A percentile compares a stretch with the other conserved stretches of the same genome.
Evolutionary conservation across 1,284 basidiomycete genomes (phyloP).

Genomic region (Lentinula novae-zelandiae): DNA sequence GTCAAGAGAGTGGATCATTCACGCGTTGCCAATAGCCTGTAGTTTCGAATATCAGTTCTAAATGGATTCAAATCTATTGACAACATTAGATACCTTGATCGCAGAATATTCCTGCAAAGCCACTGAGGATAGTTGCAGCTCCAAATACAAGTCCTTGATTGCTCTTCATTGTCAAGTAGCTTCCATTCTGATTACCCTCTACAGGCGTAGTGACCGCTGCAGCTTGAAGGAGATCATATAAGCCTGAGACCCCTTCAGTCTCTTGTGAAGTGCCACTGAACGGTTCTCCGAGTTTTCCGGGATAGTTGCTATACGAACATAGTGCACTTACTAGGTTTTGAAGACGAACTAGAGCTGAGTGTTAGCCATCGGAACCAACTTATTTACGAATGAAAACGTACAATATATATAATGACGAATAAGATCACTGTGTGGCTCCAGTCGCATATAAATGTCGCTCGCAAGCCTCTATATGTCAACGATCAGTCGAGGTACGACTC

Average conservation of each 20-base stretch:
- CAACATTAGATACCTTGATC: slow-evolving; percentile 37
- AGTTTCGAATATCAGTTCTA: not conserved
- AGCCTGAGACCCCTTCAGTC: slow-evolving; percentile 35
- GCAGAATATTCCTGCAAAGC: slow-evolving; percentile 46
- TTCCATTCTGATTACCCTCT: slow-evolving; percentile 46
- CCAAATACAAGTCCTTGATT: slow-evolving; percentile 54
- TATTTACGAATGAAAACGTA: not conserved
- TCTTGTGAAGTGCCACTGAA: slow-evolving; percentile 38
- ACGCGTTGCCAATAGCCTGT: slow-evolving; percentile 50
- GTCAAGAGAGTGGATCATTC: slow-evolving; percentile 11
- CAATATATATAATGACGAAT: slow-evolving; percentile 46
- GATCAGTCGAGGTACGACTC: not conserved
- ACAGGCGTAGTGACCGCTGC: slow-evolving; percentile 43
- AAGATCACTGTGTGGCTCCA: slow-evolving; percentile 50
- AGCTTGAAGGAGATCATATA: slow-evolving; percentile 43
- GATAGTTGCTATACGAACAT: not conserved
- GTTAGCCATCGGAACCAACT: not conserved
- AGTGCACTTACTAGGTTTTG: slow-evolving; percentile 33
- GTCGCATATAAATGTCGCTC: slow-evolving; percentile 53
- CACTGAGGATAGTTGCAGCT: slow-evolving; percentile 39
- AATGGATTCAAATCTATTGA: not conserved
- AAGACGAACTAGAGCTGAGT: slow-evolving; percentile 32
- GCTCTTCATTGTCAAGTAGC: slow-evolving; percentile 58
- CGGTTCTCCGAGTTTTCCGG: not conserved
- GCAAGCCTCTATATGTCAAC: slow-evolving; percentile 41